Evolutionary conservation across 2,329 filamentous ascomycete genomes (phyloP), one percentile per base, ranked within the genome.

Genomic region (Hymenoscyphus albidus): DNA sequence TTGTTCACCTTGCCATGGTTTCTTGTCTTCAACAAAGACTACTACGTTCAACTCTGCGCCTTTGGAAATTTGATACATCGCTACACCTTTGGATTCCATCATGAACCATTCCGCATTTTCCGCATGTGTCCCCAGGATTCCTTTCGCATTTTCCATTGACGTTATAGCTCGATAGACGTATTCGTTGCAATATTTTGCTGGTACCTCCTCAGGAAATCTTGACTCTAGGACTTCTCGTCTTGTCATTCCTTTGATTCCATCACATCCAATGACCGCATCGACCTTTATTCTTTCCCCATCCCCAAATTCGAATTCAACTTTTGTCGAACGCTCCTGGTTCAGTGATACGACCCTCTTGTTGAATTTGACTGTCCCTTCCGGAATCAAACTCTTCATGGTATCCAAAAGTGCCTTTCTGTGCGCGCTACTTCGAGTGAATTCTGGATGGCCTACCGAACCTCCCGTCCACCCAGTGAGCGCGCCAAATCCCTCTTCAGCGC

Each of bases 121-220:
- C 2, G 63, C 65, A 60, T 67, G 63, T 3, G 3, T n/a, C 1
- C 82, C 82, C 5, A 88, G 69, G 2, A 79, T 76, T 13, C 76
- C 72, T 1, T 77, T 72, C 0, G 84, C 85, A 9, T 79, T 71
- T 0, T 78, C 75, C 80, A 88, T 88, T 0, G 85, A 82, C 1
- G 88, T 77, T 2, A 89, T 75, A 0, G 82, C 82, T 5, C 87
- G 80, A 74, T 86, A 89, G 54, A 83, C 86, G 72, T 83, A 84
- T 66, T 86, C 85, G 56, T 81, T 77, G 0, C 80, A 81, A 72
- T 85, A 88, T 31, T 67, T 68, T 1, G 78, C 72, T 3, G 40
- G 16, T 1, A 69, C 64, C 31, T 69, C 65, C 2, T 78, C 73
- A 5, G 66, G 68, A 18, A 44, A 69, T 32, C 62, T 62, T 13